Evolutionary conservation across 371 early-diverging fungal species (phyloP).

Genomic region (Lichtheimia hyalospora): DNA sequence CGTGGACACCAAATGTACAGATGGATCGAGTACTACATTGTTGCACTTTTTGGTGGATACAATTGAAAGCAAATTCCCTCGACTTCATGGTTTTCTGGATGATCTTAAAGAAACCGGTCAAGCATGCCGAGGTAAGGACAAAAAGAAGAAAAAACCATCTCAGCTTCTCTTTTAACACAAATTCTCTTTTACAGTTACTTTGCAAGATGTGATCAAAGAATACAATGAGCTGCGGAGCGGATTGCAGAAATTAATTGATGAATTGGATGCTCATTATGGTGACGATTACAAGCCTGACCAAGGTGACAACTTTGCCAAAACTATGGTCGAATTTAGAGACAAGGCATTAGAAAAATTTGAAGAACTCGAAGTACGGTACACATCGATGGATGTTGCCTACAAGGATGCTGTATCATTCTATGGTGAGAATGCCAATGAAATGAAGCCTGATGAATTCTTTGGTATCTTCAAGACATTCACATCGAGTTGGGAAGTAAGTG

Average conservation of each 20-base stretch:
- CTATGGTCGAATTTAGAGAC: constrained; percentile 53
- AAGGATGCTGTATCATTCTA: constrained; percentile 69
- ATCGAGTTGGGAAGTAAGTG: constrained; percentile 67
- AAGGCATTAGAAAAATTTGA: constrained; percentile 48
- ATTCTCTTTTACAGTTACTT: constrained; percentile 36
- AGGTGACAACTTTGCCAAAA: constrained; percentile 41
- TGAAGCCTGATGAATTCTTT: constrained; percentile 90
- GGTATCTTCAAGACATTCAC: constrained; percentile 82
- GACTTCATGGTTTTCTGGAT: constrained; percentile 61
- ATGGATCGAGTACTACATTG: constrained; percentile 66
- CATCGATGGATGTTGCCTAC: constrained; percentile 67
- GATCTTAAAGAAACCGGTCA: constrained; percentile 72
- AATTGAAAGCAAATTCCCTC: constrained; percentile 68
- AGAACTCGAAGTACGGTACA: constrained; percentile 49
- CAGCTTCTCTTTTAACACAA: too few species aligned
- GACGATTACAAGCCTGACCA: constrained; percentile 36
- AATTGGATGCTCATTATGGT: constrained; percentile 49
- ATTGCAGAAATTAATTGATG: constrained; percentile 48
- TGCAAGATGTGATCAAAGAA: constrained; percentile 56
- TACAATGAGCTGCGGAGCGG: constrained; percentile 61
- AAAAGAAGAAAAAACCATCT: too few species aligned
- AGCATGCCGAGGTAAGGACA: constrained; percentile 82
- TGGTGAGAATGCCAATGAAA: constrained; percentile 80
- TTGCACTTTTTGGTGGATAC: constrained; percentile 78
- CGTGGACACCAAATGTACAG: constrained; percentile 82